Evolutionary conservation across 176 grass and related monocot species (phyloP).

Genomic region (Carex scoparia): DNA sequence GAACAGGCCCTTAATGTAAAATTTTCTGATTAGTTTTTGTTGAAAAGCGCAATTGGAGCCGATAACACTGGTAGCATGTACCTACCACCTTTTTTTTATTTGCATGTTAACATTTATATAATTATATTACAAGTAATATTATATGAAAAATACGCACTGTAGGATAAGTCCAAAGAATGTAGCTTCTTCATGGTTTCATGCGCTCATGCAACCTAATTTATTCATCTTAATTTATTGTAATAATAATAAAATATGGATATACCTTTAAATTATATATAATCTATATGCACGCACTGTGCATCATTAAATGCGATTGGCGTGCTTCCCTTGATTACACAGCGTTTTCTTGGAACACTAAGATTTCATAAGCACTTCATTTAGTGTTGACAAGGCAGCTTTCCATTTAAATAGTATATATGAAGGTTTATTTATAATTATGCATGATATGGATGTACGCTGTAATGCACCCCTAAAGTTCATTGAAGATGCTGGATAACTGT

Average conservation of each 20-base stretch:
- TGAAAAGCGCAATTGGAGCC: background rate
- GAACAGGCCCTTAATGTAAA: background rate
- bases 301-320: slow-evolving; percentile 25
- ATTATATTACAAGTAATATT: background rate
- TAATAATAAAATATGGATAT: slow-evolving; percentile 7
- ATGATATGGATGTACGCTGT: background rate
- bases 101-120: background rate
- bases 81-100: background rate
- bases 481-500: no score
- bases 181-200: background rate
- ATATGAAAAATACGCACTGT: background rate
- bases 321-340: slow-evolving; percentile 9
- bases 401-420: background rate
- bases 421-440: background rate
- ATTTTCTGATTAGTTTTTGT: background rate
- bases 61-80: background rate
- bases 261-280: background rate
- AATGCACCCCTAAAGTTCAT: background rate
- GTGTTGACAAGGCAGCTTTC: slow-evolving; percentile 13
- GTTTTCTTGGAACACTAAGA: slow-evolving; percentile 1
- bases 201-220: slow-evolving; percentile 11
- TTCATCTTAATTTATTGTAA: background rate
- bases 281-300: slow-evolving; percentile 15
- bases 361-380: slow-evolving; percentile 5
- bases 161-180: slow-evolving; percentile 14